Base-by-base conservation (phyloP, 768 basidiomycete genomes). In the Dioszegia crocea region DNA sequence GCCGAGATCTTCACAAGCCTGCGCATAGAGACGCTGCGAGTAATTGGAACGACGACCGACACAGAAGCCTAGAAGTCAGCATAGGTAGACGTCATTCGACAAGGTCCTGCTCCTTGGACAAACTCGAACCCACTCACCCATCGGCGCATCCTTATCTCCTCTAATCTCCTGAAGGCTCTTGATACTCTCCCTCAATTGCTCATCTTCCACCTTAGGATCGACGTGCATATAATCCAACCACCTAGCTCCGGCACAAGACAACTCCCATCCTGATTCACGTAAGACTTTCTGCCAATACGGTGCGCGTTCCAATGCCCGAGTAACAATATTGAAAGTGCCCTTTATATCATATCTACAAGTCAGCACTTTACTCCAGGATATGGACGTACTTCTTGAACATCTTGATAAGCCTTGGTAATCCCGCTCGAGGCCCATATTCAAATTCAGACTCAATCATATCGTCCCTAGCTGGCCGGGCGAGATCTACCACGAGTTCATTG, bases 361-460 rank as follows among this genome's bases (percentile, higher is more conserved):
- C 38, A 52, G 36, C 31, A 1, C 33, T 6, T 14, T 6, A 6
- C 33, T 14, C 33, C 33, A 33, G 51, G 26, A 27, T 17, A 61
- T 26, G n/a, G n/a, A 33, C 46, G 11, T 12, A 55, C 62, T 63
- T 62, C 19, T 61, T 56, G 56, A 68, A 66, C 29, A 70, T 60
- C n/a, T 56, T 48, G 17, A 67, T 26, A 17, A 67, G 47, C 26
- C 70, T 59, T 57, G 68, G 69, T 24, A 72, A 53, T 26, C 55
- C 67, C 11, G 63, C 70, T 1, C 71, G 56, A 0, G 68, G 49
- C 2, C 71, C 71, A 53, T 70, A 73, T 27, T 69, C 71, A 48
- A 64, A 70, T 31, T 59, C 57, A 2, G 57, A 59, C 41, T 59
- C 57, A 21, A 49, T 47, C 48, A 59, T 51, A 26, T 59, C 57